Evolutionary conservation across 2,329 filamentous ascomycete genomes (phyloP), one percentile per base, ranked within the genome.

Genomic region (Paecilomyces formosus): DNA sequence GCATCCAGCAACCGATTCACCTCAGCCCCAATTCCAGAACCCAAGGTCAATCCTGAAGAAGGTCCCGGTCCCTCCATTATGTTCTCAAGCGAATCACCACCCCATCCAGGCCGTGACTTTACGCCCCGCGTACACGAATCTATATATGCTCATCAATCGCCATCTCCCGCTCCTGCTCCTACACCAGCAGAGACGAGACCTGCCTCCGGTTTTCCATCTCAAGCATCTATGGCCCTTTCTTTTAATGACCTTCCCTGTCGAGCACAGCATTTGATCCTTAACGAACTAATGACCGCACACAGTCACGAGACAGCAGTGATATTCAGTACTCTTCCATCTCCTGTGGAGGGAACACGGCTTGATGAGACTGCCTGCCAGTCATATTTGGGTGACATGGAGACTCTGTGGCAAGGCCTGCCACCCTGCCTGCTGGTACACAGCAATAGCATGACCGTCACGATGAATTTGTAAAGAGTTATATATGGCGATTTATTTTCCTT

Each of bases 181-280:
- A 13, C 58, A 65, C 3, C 65, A 66, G 13, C 68, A 69, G 31
- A 66, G 63, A 65, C 62, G 70, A 71, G 53, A 67, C 66, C 58
- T 18, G 75, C 78, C 26, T 72, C 74, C 1, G 81, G 81, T 8
- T 83, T 77, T 62, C 81, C 81, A 0, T 82, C 83, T 2, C 83
- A 83, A 22, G 85, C 86, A 56, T 81, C 84, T 2, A 74, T 90
- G 3, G 83, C 90, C 0, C 78, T 95, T 1, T 90, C 86, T 1
- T 96, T 96, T 78, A 95, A 96, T 66, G 90, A 95, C 67, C 78
- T 96, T 3, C 90, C 91, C 0, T 90, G 88, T 66, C 85, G 90
- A 15, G 90, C 90, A 1, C 91, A 95, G 70, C 90, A 96, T 72
- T 76, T 95, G 35, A 92, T 96, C 28, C 75, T 96, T 15, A 96